These are phyloP conservation scores for Solanum megistacrolobum DNA, from an alignment of 257 asterid species.

Conservation along the genomic window DNA sequence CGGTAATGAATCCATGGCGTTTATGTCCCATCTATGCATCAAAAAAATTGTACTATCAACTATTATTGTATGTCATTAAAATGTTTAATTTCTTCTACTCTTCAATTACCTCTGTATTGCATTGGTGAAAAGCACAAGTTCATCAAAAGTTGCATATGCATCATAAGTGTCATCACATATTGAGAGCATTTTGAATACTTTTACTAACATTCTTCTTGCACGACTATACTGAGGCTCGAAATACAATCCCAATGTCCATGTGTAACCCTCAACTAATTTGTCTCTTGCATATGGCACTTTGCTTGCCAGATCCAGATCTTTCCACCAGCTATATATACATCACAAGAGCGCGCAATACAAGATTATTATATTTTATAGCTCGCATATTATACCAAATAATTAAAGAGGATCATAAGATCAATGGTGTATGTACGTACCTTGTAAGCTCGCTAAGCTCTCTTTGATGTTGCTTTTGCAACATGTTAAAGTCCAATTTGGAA, in stretches of 20 bases:
- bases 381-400: neutral
- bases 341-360: neutral
- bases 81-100: too few species aligned
- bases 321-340: slow-evolving; percentile 26
- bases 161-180: neutral
- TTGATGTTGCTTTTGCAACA: slow-evolving; percentile 11
- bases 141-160: neutral
- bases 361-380: neutral
- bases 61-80: too few species aligned
- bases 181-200: neutral
- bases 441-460: neutral
- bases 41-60: too few species aligned
- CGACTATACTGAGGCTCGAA: slow-evolving; percentile 16
- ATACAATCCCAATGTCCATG: slow-evolving; percentile 12
- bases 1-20: slow-evolving; percentile 20
- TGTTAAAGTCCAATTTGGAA: slow-evolving; percentile 20
- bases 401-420: neutral
- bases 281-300: slow-evolving; percentile 25
- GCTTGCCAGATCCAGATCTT: slow-evolving; percentile 4
- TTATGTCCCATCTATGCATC: slow-evolving; percentile 20
- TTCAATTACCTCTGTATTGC: slow-evolving; percentile 21
- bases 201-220: slow-evolving; percentile 6
- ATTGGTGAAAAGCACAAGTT: slow-evolving; percentile 1
- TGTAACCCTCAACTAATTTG: slow-evolving; percentile 25
- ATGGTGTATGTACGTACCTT: neutral